Conservation (phyloP, 2,329 filamentous ascomycete species). For the Colletotrichum sp. region DNA sequence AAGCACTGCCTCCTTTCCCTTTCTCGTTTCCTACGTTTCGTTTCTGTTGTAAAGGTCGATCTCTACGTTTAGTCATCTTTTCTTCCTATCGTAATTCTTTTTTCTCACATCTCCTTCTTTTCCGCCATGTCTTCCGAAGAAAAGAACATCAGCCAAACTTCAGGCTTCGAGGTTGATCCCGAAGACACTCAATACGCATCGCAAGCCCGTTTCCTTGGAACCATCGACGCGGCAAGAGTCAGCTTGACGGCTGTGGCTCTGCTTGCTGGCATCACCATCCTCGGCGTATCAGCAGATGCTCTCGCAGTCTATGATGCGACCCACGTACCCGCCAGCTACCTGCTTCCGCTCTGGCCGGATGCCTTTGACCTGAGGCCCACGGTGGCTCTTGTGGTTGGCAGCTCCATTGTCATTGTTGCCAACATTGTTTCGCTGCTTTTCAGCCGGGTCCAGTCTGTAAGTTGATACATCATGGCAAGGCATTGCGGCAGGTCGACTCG, state of each 20-base stretch:
- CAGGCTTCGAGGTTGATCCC: constrained; percentile 55
- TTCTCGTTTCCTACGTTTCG: neutral
- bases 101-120: neutral
- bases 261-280: constrained; percentile 53
- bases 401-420: constrained; percentile 52
- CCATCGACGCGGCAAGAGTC: constrained; percentile 49
- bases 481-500: neutral
- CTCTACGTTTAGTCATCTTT: neutral
- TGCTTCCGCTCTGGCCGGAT: constrained; percentile 63
- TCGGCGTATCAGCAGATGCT: constrained; percentile 60
- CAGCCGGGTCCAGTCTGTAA: constrained; percentile 55
- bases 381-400: constrained; percentile 57
- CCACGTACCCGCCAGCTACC: constrained; percentile 48
- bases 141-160: constrained; percentile 46
- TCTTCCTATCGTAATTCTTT: neutral
- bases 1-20: neutral
- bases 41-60: neutral
- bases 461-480: constrained; percentile 28
- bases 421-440: constrained; percentile 53
- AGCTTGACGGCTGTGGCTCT: constrained; percentile 56
- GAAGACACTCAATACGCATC: constrained; percentile 40
- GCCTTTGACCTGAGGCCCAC: constrained; percentile 63
- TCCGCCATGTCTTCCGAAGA: constrained; percentile 26
- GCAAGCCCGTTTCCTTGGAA: constrained; percentile 41
- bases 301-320: constrained; percentile 61